Conservation (phyloP, 2,329 filamentous ascomycete genomes). For the Sarocladium strictum region DNA sequence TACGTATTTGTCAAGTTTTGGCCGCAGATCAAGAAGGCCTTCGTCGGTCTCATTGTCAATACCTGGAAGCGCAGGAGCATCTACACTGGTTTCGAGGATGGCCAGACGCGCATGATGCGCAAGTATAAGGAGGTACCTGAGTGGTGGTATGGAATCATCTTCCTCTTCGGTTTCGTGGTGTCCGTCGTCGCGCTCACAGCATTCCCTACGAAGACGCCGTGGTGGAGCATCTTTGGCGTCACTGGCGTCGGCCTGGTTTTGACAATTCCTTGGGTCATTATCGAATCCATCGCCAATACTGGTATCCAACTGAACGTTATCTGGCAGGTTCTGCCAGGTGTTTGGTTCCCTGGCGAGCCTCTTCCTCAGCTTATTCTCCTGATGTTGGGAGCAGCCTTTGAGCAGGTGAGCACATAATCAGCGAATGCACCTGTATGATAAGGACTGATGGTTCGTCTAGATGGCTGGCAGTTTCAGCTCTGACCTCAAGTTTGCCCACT, state of each 20-base stretch:
- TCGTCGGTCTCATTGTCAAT: constrained; percentile 22
- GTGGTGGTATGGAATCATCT: constrained; percentile 33
- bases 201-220: constrained; percentile 21
- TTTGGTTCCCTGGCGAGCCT: constrained; percentile 20
- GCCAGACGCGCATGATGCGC: constrained; percentile 36
- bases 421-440: neutral
- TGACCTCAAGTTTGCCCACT: constrained; percentile 25
- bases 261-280: constrained; percentile 39
- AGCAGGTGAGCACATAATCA: constrained; percentile 5
- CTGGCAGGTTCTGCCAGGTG: constrained; percentile 36
- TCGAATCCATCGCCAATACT: constrained; percentile 37
- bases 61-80: constrained; percentile 23
- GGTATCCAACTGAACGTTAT: constrained; percentile 42
- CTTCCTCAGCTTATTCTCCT: constrained; percentile 19
- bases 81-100: constrained; percentile 35
- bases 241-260: constrained; percentile 38
- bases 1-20: constrained; percentile 30
- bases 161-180: constrained; percentile 12
- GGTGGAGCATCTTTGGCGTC: constrained; percentile 45
- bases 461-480: constrained; percentile 17
- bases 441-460: neutral
- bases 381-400: constrained; percentile 19
- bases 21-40: constrained; percentile 26
- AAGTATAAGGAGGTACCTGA: constrained; percentile 40
- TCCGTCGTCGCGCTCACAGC: constrained; percentile 20